Evolutionary conservation across 163 green algal species (phyloP).

Genomic region (Scenedesmus sp.): DNA sequence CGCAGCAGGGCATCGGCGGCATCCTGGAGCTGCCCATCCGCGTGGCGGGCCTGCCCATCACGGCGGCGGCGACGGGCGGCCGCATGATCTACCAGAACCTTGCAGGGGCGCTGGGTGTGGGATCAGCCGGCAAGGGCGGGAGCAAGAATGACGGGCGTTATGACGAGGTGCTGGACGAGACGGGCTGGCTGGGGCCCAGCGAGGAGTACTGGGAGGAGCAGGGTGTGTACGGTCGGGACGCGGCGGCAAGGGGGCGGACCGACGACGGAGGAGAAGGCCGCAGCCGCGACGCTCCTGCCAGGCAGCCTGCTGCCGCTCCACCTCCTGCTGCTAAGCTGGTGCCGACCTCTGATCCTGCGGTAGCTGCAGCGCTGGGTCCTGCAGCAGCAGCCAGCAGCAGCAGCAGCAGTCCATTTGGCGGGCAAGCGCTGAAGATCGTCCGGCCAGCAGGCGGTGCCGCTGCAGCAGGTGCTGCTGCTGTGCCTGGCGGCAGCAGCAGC

Average conservation of each 20-base stretch:
- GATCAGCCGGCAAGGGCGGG: background rate
- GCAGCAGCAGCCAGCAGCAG: background rate
- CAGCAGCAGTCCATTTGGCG: background rate
- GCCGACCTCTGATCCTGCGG: background rate
- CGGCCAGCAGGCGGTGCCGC: slow-evolving; percentile 2
- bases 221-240: background rate
- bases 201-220: slow-evolving; percentile 37
- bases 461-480: slow-evolving; percentile 9
- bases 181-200: slow-evolving; percentile 40
- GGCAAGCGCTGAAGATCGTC: background rate
- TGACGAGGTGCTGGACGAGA: slow-evolving; percentile 42
- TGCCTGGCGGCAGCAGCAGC: background rate
- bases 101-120: slow-evolving; percentile 34
- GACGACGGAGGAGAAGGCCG: background rate
- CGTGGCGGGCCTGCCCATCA: slow-evolving; percentile 21
- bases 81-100: slow-evolving; percentile 26
- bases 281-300: background rate
- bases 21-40: slow-evolving; percentile 21
- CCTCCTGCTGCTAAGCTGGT: background rate
- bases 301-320: background rate
- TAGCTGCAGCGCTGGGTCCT: background rate
- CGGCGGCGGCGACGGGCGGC: slow-evolving; percentile 27
- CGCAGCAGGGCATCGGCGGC: background rate
- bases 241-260: background rate
- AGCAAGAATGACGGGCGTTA: background rate